Evolutionary conservation across 2,329 filamentous ascomycete species (phyloP).

Genomic region (Colletotrichum incanum): DNA sequence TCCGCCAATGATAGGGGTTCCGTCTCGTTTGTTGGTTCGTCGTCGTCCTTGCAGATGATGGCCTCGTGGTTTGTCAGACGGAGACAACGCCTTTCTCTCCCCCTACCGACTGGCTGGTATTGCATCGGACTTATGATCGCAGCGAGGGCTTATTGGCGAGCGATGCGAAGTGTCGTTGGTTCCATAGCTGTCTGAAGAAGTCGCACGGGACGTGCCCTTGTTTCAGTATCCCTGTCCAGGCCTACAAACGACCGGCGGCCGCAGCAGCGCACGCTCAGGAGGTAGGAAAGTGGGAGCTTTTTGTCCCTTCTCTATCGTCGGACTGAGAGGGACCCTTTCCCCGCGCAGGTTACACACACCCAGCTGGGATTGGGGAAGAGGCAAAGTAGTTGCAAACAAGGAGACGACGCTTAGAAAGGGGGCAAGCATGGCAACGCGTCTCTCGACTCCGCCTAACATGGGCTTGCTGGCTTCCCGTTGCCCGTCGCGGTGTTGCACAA

Average conservation of each 20-base stretch:
- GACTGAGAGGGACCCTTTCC: neutral
- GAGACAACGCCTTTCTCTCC: neutral
- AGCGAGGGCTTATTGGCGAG: constrained; percentile 5
- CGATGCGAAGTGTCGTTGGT: constrained; percentile 28
- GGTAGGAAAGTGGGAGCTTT: neutral
- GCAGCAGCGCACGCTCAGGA: neutral
- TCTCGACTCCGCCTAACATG: constrained; percentile 31
- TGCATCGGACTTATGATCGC: neutral
- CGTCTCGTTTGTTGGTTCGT: constrained; percentile 7
- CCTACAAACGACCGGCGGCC: neutral
- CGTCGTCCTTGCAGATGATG: neutral
- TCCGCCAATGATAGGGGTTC: constrained; percentile 13
- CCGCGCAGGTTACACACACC: neutral
- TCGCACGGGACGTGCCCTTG: constrained; percentile 16
- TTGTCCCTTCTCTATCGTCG: neutral
- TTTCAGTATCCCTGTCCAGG: constrained; percentile 35
- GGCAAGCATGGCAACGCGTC: constrained; percentile 34
- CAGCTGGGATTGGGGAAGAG: neutral
- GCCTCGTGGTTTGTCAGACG: neutral
- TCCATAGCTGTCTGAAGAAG: constrained; percentile 45
- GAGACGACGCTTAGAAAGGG: constrained; percentile 8
- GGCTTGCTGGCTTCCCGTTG: neutral
- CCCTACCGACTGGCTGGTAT: neutral
- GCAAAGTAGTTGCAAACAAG: constrained; percentile 1
- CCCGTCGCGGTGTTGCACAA: neutral